A percentile compares a stretch with the other conserved stretches of the same genome.
phyloP scores from a whole-genome alignment of 768 basidiomycete species.

The Ramaria sp. region DNA sequence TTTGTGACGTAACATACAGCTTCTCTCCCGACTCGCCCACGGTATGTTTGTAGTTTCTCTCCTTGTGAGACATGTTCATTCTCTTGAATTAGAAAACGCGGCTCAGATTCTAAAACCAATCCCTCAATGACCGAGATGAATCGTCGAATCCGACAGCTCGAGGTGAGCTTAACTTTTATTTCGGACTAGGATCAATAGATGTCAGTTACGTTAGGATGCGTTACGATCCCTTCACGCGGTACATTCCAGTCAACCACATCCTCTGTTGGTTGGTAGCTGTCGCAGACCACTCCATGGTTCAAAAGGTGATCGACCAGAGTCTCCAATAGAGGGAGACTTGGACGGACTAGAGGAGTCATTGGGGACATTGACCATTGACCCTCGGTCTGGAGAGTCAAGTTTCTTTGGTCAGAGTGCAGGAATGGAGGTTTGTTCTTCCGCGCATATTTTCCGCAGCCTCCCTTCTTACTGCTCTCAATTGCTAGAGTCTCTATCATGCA shows the following conservation, averaged over 20 bases:
- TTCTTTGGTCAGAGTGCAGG: constrained; percentile 7
- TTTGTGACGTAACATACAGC: background rate
- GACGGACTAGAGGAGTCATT: background rate
- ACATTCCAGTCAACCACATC: constrained; percentile 1
- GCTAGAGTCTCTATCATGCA: constrained; percentile 3
- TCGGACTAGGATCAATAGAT: background rate
- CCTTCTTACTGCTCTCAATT: background rate
- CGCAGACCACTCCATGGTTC: background rate
- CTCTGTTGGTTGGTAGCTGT: background rate
- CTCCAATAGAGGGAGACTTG: background rate
- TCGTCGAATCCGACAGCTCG: background rate
- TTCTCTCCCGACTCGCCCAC: constrained; percentile 2
- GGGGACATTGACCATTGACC: constrained; percentile 5
- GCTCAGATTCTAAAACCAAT: background rate
- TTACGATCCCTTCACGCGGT: background rate
- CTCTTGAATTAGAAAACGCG: background rate
- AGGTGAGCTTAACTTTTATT: background rate
- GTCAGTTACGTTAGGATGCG: background rate
- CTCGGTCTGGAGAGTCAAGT: background rate
- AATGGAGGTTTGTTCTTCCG: background rate
- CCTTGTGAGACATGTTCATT: background rate
- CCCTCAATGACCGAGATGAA: background rate
- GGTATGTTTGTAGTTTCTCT: background rate
- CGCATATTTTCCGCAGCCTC: no score
- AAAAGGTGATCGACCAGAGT: background rate